These are phyloP conservation scores for Aspergillus sergii DNA, from an alignment of 2,329 filamentous ascomycete genomes.

Conservation along the genomic window DNA sequence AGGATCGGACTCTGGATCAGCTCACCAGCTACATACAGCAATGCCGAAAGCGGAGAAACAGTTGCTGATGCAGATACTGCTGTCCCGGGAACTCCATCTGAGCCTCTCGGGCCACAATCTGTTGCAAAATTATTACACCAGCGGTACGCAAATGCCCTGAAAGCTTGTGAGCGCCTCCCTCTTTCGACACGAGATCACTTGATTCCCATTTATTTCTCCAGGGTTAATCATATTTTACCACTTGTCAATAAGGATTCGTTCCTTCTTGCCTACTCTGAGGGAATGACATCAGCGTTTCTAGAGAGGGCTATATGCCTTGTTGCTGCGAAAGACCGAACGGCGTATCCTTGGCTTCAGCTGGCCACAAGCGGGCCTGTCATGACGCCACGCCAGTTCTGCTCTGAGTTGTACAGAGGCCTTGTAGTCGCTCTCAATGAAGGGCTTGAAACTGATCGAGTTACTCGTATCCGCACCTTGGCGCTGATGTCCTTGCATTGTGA, in stretches of 20 bases:
- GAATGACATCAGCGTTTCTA: constrained; percentile 36
- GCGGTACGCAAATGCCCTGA: constrained; percentile 27
- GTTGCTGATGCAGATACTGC: constrained; percentile 2
- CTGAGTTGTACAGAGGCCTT: constrained; percentile 40
- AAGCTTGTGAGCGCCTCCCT: constrained; percentile 35
- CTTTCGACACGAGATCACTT: constrained; percentile 34
- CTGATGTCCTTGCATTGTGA: constrained; percentile 46
- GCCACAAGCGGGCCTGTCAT: constrained; percentile 32
- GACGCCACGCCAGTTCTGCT: constrained; percentile 40
- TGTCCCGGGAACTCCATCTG: neutral
- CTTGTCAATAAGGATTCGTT: constrained; percentile 36
- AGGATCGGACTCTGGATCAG: constrained; percentile 38
- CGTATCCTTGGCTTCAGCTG: constrained; percentile 36
- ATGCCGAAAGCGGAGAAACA: constrained; percentile 6
- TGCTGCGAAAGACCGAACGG: constrained; percentile 40
- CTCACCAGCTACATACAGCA: constrained; percentile 19
- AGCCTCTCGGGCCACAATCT: constrained; percentile 9
- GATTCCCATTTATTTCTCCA: constrained; percentile 39
- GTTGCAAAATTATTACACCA: constrained; percentile 25
- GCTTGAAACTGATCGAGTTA: constrained; percentile 40
- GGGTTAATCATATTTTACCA: constrained; percentile 42
- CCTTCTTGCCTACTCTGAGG: constrained; percentile 26
- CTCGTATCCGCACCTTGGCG: constrained; percentile 41
- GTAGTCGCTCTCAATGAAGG: constrained; percentile 41
- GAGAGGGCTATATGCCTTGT: constrained; percentile 45